Conservation (phyloP, 306 rosid species). For the Sicyos edulis region DNA sequence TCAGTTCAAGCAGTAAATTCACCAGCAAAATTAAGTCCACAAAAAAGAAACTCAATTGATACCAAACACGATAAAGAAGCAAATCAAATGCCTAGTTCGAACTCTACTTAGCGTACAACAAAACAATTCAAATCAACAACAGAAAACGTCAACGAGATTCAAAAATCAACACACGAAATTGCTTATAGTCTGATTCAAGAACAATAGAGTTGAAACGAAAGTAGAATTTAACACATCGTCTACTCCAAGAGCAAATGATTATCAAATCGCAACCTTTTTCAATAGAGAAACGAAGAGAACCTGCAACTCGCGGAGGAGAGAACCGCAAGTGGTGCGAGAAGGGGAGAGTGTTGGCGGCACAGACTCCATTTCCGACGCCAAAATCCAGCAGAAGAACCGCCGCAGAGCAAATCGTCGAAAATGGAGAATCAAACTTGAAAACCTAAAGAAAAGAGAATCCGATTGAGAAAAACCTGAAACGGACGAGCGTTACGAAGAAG, state of each 20-base stretch:
- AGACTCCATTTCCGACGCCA: slow-evolving; percentile 33
- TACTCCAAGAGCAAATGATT: background rate
- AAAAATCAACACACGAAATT: too few relatives aligned
- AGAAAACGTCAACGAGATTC: background rate
- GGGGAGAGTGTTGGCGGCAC: slow-evolving; percentile 47
- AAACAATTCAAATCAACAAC: background rate
- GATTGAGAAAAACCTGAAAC: background rate
- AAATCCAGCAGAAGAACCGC: background rate
- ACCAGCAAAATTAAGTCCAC: background rate
- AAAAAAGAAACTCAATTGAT: background rate
- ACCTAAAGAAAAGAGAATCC: slow-evolving; percentile 22
- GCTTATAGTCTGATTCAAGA: background rate
- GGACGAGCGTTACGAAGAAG: slow-evolving; percentile 19
- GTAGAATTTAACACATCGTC: background rate
- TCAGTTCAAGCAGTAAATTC: background rate
- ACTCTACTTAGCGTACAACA: background rate
- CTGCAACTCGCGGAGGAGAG: slow-evolving; percentile 85
- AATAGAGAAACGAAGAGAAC: slow-evolving; percentile 28
- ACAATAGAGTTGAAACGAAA: background rate
- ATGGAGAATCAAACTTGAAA: background rate
- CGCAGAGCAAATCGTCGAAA: slow-evolving; percentile 6
- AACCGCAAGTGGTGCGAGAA: slow-evolving; percentile 86
- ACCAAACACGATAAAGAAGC: background rate
- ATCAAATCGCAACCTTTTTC: background rate
- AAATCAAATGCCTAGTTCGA: background rate